Conservation (phyloP, 768 basidiomycete species). For the Lactifluus volemus region DNA sequence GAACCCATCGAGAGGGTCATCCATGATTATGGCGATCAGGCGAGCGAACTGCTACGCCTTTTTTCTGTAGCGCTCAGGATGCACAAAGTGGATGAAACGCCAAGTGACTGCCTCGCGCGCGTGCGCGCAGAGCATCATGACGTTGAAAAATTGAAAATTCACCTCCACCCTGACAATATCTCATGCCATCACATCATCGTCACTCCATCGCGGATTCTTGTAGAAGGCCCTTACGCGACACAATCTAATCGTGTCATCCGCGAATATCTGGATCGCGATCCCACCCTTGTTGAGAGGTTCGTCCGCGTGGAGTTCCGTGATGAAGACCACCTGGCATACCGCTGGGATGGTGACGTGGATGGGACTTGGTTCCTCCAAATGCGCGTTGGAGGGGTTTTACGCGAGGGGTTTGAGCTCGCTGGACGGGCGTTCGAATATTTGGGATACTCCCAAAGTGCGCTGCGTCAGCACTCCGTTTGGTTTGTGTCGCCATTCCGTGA, state of each 20-base stretch:
- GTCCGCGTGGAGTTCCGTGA: conserved; percentile 80
- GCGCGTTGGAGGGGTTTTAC: conserved; percentile 31
- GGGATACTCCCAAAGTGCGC: conserved; percentile 71
- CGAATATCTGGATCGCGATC: conserved; percentile 31
- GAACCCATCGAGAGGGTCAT: conserved; percentile 37
- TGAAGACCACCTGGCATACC: conserved; percentile 67
- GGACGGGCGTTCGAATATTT: conserved; percentile 71
- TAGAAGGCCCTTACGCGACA: conserved; percentile 68
- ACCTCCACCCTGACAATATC: conserved; percentile 36
- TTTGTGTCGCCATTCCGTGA: conserved; percentile 59
- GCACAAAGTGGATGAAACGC: conserved; percentile 34
- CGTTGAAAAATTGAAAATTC: conserved; percentile 12
- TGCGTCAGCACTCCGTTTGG: conserved; percentile 79
- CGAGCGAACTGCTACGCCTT: conserved; percentile 42
- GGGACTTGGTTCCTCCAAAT: conserved; percentile 41
- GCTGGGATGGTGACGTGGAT: conserved; percentile 63
- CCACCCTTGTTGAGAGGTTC: conserved; percentile 55
- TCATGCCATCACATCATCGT: conserved; percentile 69
- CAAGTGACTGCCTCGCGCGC: conserved; percentile 39
- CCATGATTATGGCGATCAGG: conserved; percentile 26
- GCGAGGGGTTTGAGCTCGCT: conserved; percentile 58
- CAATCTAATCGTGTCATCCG: conserved; percentile 81
- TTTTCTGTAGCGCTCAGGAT: conserved; percentile 43
- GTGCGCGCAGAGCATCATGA: conserved; percentile 23
- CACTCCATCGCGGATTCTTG: conserved; percentile 61